phyloP scores from a whole-genome alignment of 2,329 filamentous ascomycete species.

The Dryadomyces quercus-mongolicae region DNA sequence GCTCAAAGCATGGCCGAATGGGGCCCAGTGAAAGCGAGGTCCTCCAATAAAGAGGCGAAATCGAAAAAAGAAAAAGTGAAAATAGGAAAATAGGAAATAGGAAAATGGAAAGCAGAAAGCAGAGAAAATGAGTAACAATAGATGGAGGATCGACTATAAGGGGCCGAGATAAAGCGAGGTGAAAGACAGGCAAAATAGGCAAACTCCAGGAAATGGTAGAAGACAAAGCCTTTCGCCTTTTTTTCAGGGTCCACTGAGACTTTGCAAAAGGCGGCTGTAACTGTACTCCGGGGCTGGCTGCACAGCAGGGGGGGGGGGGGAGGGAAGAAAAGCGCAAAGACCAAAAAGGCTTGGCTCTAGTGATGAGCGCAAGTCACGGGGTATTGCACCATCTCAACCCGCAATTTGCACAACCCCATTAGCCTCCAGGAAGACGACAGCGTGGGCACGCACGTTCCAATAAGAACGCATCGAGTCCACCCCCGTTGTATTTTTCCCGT shows the following conservation, averaged over 20 bases:
- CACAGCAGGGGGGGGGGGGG: too few relatives aligned
- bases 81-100: too few relatives aligned
- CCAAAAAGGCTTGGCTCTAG: neutral
- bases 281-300: too few relatives aligned
- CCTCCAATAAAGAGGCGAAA: too few relatives aligned
- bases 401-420: neutral
- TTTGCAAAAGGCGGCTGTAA: too few relatives aligned
- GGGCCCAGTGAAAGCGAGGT: slow-evolving; percentile 10
- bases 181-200: neutral
- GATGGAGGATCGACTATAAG: neutral
- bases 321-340: neutral
- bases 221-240: neutral
- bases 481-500: neutral
- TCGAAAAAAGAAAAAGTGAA: neutral
- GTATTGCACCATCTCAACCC: slow-evolving; percentile 44
- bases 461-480: too few relatives aligned
- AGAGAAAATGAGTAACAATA: neutral
- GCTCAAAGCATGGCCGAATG: slow-evolving; percentile 6
- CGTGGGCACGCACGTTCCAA: too few relatives aligned
- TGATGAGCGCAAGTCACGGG: slow-evolving; percentile 34
- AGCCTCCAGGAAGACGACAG: neutral
- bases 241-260: neutral
- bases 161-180: neutral
- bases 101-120: neutral
- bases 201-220: neutral